Evolutionary conservation across 2,329 filamentous ascomycete species (phyloP).

Genomic region (Fusarium clavum): DNA sequence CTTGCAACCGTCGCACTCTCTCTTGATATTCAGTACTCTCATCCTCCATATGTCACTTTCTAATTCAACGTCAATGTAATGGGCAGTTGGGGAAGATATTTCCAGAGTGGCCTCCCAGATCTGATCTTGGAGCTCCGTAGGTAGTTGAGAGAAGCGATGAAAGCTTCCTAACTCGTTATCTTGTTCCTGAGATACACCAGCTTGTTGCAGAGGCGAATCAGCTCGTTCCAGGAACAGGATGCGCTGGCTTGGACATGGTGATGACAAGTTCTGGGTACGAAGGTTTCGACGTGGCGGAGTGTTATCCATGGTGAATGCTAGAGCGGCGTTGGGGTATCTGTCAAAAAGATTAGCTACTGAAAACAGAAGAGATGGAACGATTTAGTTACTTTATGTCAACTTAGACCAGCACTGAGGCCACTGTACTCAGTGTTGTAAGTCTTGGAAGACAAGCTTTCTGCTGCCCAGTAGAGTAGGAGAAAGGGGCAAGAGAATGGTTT

Average conservation of each 20-base stretch:
- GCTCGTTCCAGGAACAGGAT: background rate
- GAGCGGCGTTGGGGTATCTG: background rate
- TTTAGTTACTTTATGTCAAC: background rate
- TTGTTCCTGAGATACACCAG: background rate
- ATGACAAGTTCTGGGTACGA: background rate
- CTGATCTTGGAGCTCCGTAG: conserved; percentile 2
- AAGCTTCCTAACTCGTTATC: background rate
- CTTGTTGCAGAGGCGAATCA: background rate
- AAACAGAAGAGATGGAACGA: background rate
- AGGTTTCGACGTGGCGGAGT: background rate
- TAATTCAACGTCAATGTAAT: background rate
- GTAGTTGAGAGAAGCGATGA: background rate
- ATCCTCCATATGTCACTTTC: background rate
- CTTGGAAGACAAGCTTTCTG: background rate
- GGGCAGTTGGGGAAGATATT: background rate
- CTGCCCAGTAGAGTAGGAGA: background rate
- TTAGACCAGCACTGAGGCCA: background rate
- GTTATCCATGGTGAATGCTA: background rate
- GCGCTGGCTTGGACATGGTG: background rate
- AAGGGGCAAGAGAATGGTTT: background rate
- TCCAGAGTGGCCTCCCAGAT: background rate
- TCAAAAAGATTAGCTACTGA: background rate
- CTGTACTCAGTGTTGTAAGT: background rate
- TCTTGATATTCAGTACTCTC: background rate
- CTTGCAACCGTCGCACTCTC: background rate